phyloP scores from a whole-genome alignment of 371 early-diverging fungal species.

The Lichtheimia corymbifera region DNA sequence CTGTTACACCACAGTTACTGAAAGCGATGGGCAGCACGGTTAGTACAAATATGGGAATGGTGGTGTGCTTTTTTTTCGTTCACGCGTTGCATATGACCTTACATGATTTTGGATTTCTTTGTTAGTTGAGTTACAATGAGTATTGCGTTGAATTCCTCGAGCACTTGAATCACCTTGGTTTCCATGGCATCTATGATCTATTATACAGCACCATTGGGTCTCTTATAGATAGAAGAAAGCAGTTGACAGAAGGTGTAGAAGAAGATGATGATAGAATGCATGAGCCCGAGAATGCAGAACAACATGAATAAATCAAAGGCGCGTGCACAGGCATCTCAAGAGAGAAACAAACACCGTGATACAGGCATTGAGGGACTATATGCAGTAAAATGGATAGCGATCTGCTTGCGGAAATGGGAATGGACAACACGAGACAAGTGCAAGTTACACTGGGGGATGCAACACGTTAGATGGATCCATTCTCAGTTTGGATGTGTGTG shows the following conservation, averaged over 20 bases:
- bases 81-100: background rate
- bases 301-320: conserved; percentile 2
- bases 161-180: conserved; percentile 42
- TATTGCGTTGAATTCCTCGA: conserved; percentile 54
- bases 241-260: background rate
- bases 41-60: background rate
- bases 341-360: background rate
- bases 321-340: conserved; percentile 3
- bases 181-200: conserved; percentile 47
- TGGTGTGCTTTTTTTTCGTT: background rate
- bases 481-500: too few relatives aligned
- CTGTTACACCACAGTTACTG: conserved; percentile 24
- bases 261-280: conserved; percentile 4
- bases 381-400: too few relatives aligned
- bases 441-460: too few relatives aligned
- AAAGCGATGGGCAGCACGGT: conserved; percentile 10
- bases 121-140: conserved; percentile 21
- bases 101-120: too few relatives aligned
- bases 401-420: too few relatives aligned
- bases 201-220: conserved; percentile 50
- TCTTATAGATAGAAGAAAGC: conserved; percentile 21
- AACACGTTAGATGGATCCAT: too few relatives aligned
- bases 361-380: background rate
- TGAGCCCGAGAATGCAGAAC: background rate
- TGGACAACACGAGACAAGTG: too few relatives aligned